These are phyloP conservation scores for Tephrocybe sp. DNA, from an alignment of 768 basidiomycete genomes.

Conservation along the genomic window DNA sequence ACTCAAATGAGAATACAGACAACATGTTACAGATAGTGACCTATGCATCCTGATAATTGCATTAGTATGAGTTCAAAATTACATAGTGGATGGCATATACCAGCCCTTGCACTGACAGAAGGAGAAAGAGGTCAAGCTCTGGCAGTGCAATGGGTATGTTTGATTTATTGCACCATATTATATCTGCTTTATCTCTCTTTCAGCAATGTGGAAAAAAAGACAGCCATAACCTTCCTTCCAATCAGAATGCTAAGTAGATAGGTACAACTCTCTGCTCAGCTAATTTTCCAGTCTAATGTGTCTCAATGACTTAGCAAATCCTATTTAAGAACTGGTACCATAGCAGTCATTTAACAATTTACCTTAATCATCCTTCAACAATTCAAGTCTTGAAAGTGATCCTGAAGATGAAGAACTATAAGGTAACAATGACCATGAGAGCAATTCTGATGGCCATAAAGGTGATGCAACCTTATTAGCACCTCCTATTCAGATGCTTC, in stretches of 20 bases:
- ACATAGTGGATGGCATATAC: neutral
- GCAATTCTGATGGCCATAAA: neutral
- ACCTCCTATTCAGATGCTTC: neutral
- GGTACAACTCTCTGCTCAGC: too few species aligned
- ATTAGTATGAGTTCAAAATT: neutral
- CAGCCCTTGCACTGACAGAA: neutral
- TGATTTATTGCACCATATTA: neutral
- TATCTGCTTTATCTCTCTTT: neutral
- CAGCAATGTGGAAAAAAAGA: neutral
- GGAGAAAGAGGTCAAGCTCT: neutral
- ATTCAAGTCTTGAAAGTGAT: neutral
- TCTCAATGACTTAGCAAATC: too few species aligned
- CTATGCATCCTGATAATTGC: neutral
- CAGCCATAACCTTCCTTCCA: neutral
- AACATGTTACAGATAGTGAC: too few species aligned
- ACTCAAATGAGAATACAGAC: too few species aligned
- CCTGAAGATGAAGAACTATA: neutral
- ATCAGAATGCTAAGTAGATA: too few species aligned
- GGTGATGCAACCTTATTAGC: neutral
- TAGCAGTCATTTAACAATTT: neutral
- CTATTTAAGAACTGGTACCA: too few species aligned
- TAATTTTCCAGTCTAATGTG: too few species aligned
- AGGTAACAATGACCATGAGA: neutral
- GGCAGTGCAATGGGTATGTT: neutral
- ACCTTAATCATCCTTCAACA: neutral